Evolutionary conservation across 2,329 filamentous ascomycete species (phyloP).

Genomic region (Neurospora sp.): DNA sequence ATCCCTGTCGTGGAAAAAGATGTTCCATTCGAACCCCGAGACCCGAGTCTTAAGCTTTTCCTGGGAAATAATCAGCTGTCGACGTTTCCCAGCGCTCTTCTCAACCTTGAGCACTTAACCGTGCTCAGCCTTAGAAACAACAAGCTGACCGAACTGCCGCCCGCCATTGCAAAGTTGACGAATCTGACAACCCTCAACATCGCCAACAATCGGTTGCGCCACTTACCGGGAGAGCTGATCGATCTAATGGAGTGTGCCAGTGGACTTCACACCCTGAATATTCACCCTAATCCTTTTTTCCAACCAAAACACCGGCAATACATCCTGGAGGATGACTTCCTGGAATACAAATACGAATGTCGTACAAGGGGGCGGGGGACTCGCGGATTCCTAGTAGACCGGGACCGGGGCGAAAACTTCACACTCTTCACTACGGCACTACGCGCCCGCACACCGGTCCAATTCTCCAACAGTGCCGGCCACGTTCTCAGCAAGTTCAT

Average conservation of each 20-base stretch:
- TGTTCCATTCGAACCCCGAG: constrained; percentile 49
- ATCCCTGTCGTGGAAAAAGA: constrained; percentile 45
- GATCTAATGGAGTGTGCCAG: constrained; percentile 37
- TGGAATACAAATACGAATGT: constrained; percentile 8
- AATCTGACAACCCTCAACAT: constrained; percentile 56
- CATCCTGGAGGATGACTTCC: not conserved
- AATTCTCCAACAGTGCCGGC: constrained; percentile 19
- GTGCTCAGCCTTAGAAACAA: constrained; percentile 60
- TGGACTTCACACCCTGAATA: constrained; percentile 40
- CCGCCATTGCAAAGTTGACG: constrained; percentile 45
- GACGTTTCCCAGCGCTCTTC: constrained; percentile 49
- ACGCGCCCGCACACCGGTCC: constrained; percentile 20
- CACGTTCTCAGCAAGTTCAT: constrained; percentile 16
- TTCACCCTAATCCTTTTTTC: constrained; percentile 56
- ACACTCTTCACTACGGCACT: constrained; percentile 11
- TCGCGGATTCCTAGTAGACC: constrained; percentile 5
- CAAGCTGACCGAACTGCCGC: constrained; percentile 48
- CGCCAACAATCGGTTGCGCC: constrained; percentile 51
- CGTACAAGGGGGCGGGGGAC: not conserved
- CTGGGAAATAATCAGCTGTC: constrained; percentile 49
- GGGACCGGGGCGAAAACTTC: constrained; percentile 6
- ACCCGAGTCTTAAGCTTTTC: constrained; percentile 51
- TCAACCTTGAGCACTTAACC: constrained; percentile 51
- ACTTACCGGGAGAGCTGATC: constrained; percentile 54
- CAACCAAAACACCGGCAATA: constrained; percentile 17